Evolutionary conservation across 805 yeast species (phyloP).

Genomic region (Scheffersomyces amazonensis): DNA sequence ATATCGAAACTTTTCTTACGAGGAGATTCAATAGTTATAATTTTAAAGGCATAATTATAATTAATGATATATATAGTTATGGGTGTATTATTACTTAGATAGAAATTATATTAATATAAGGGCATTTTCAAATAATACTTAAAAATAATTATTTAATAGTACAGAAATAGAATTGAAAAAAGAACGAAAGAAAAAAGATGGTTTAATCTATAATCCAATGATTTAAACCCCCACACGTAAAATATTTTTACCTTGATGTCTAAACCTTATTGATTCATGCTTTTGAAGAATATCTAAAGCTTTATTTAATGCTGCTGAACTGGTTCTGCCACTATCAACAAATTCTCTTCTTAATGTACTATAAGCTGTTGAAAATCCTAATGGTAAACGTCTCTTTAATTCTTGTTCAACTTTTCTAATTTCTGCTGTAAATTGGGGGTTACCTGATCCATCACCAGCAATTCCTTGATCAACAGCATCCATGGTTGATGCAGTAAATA

Average conservation of each 20-base stretch:
- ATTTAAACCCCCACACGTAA: conserved; percentile 66
- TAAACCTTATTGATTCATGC: conserved; percentile 80
- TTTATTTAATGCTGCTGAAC: conserved; percentile 73
- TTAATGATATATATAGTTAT: too few species aligned
- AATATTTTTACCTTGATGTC: conserved; percentile 82
- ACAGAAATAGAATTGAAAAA: too few species aligned
- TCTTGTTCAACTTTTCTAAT: conserved; percentile 80
- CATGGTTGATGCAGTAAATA: conserved; percentile 96
- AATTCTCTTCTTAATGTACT: conserved; percentile 81
- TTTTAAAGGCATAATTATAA: conserved; percentile 45
- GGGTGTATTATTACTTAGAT: too few species aligned
- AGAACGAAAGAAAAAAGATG: too few species aligned
- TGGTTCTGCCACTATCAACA: conserved; percentile 59
- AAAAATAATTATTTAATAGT: too few species aligned
- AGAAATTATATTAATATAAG: too few species aligned
- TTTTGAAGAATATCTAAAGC: conserved; percentile 81
- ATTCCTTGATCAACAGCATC: conserved; percentile 80
- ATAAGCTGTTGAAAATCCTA: conserved; percentile 94
- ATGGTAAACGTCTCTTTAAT: conserved; percentile 84
- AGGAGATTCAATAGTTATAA: conserved; percentile 92
- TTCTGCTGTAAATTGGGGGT: conserved; percentile 64
- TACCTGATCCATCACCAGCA: conserved; percentile 42
- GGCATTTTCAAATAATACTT: too few species aligned
- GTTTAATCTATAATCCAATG: too few species aligned
- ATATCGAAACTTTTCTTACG: conserved; percentile 86